phyloP scores from a whole-genome alignment of 1,284 basidiomycete species.

The Ceratorhiza oryzae-sativae region DNA sequence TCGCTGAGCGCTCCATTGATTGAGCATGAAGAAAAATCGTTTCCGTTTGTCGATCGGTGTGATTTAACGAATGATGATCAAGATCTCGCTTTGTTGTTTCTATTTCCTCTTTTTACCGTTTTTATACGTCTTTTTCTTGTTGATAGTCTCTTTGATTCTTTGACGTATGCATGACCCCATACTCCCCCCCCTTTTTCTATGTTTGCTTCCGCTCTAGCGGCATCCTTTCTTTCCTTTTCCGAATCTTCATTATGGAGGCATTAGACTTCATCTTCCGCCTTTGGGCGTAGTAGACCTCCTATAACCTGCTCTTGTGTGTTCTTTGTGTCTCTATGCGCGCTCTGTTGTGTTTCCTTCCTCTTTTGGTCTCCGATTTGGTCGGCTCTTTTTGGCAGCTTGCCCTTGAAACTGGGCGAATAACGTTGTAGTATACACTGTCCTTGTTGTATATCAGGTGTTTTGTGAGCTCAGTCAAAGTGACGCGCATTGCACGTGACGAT shows the following conservation, averaged over 20 bases:
- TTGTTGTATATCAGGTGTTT: slow-evolving; percentile 38
- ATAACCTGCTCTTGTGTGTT: background rate
- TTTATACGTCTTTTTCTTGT: slow-evolving; percentile 35
- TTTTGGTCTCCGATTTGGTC: slow-evolving; percentile 32
- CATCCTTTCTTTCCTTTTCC: slow-evolving; percentile 9
- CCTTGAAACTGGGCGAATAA: slow-evolving; percentile 31
- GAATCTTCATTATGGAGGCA: slow-evolving; percentile 11
- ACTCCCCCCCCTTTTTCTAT: slow-evolving; percentile 16
- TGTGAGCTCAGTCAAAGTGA: slow-evolving; percentile 11
- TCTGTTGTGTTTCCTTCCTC: slow-evolving; percentile 2
- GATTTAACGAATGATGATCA: slow-evolving; percentile 8
- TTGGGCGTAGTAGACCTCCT: slow-evolving; percentile 1
- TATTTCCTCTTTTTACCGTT: slow-evolving; percentile 27
- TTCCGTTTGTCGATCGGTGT: slow-evolving; percentile 9
- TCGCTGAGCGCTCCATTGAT: too few relatives aligned
- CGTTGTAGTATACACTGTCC: slow-evolving; percentile 37
- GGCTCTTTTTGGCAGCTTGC: slow-evolving; percentile 1
- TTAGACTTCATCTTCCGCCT: background rate
- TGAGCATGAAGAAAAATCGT: slow-evolving; percentile 1
- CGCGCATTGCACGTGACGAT: background rate
- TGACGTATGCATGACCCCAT: slow-evolving; percentile 21
- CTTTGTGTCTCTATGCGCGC: slow-evolving; percentile 17
- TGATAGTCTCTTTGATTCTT: slow-evolving; percentile 15
- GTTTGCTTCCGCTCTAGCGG: background rate
- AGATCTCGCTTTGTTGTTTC: background rate